Percentiles rank a stretch among this genome's conserved stretches.
Evolutionary conservation across 163 green algal genomes (phyloP).

Genomic region (Volvox carteri): DNA sequence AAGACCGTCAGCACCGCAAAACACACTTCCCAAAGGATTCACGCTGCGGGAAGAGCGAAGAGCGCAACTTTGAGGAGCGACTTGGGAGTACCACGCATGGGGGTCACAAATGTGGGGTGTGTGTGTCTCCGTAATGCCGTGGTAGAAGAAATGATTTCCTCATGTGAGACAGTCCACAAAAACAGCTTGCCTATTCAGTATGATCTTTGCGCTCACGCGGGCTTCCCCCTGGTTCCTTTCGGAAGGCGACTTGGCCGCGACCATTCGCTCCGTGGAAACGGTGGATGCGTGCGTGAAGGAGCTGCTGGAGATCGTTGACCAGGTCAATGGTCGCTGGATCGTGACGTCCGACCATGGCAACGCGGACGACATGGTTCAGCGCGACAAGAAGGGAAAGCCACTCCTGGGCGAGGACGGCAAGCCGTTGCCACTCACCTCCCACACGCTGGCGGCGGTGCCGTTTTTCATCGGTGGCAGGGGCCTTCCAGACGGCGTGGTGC

Average conservation of each 20-base stretch:
- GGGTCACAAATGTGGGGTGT: too few species aligned
- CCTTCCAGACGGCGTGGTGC: slow-evolving; percentile 80
- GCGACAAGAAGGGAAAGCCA: slow-evolving; percentile 82
- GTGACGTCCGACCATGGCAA: slow-evolving; percentile 97
- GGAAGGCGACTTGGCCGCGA: slow-evolving; percentile 77
- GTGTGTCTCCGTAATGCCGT: too few species aligned
- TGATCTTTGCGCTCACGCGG: too few species aligned
- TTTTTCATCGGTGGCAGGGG: slow-evolving; percentile 90
- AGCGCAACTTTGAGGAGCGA: too few species aligned
- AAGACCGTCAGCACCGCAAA: too few species aligned
- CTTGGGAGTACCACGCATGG: too few species aligned
- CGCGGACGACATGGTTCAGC: slow-evolving; percentile 97
- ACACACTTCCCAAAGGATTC: too few species aligned
- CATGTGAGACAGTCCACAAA: too few species aligned
- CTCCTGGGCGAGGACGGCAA: slow-evolving; percentile 78
- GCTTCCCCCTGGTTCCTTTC: too few species aligned
- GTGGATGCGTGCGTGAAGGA: slow-evolving; percentile 92
- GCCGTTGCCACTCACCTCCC: slow-evolving; percentile 88
- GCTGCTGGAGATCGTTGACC: slow-evolving; percentile 80
- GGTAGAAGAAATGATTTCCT: too few species aligned
- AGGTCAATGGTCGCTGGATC: slow-evolving; percentile 81
- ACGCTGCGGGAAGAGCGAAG: too few species aligned
- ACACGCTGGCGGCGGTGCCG: slow-evolving; percentile 94
- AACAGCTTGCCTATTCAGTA: too few species aligned
- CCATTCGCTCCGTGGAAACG: slow-evolving; percentile 74